Base-by-base conservation (phyloP, 345 rosid genomes). In the Gynandropsis gynandra region DNA sequence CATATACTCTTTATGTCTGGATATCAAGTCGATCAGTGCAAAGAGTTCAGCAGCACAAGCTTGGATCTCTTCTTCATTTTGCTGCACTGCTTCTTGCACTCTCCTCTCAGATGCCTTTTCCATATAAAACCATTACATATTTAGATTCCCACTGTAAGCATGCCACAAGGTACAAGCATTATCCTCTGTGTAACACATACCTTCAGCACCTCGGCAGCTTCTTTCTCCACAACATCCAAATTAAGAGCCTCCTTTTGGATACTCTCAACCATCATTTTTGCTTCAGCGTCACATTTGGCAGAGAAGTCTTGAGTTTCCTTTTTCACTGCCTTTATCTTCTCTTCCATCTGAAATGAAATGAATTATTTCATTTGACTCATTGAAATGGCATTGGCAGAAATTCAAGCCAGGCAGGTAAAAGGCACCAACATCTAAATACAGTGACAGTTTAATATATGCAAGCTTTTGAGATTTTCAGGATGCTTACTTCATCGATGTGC, bases 201-300 rank as follows among this genome's bases (percentile, higher is more conserved):
- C 70, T 77, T 47, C 43, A 77, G 38, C 63, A 80, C 62, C 63
- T 77, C 96, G 4, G 77, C 72, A 18, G 89, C 96, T 74, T 84
- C 89, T 68, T 63, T 80, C 78, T 87, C 89, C 35, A 80, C 63
- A 27, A 60, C 54, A 42, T 70, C 76, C 58, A 90, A 60, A 48
- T 70, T 72, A 39, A 64, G 54, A 27, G 69, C 68, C 56, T 90
- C 96, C 0, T 10, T 47, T 47, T 77, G 72, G 53, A 84, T 66
- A 37, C 63, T 74, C 46, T 79, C 83, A n/a, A 48, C 42, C 77
- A 78, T 67, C 66, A 61, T 67, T 69, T 67, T 76, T 33, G 77
- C 85, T 77, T 87, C 89, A 32, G 72, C 40, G 18, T 69, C 83
- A 48, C 75, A 80, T 61, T 75, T 68, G 16, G 35, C 16, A 47